Evolutionary conservation across 106 monocot species (phyloP).

Genomic region (Dendrobium catenatum): DNA sequence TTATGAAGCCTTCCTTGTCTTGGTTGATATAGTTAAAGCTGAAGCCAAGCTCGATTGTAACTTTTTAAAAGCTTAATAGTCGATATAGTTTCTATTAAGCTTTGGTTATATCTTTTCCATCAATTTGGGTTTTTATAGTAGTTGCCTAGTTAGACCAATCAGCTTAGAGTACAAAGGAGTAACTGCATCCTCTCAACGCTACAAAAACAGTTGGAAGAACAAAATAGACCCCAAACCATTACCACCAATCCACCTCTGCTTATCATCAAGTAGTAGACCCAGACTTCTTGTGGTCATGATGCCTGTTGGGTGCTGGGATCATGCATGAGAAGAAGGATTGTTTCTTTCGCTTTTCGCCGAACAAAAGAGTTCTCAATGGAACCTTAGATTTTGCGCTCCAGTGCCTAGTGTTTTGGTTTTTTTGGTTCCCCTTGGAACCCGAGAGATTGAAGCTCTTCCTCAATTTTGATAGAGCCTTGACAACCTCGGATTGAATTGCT

Average conservation of each 20-base stretch:
- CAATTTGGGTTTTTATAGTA: too few relatives aligned
- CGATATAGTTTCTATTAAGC: too few relatives aligned
- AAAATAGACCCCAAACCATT: background rate
- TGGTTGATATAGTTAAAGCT: too few relatives aligned
- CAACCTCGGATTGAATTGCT: conserved; percentile 52
- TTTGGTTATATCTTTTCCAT: too few relatives aligned
- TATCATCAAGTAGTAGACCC: background rate
- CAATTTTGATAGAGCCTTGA: conserved; percentile 37
- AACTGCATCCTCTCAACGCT: too few relatives aligned
- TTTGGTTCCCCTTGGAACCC: background rate
- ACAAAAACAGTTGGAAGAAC: background rate
- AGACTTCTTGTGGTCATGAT: background rate
- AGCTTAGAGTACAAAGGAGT: background rate
- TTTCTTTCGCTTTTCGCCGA: background rate
- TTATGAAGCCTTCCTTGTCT: too few relatives aligned
- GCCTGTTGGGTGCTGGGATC: background rate
- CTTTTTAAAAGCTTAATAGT: too few relatives aligned
- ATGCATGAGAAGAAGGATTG: conserved; percentile 3
- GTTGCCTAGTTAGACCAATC: background rate
- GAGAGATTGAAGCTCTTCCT: conserved; percentile 27
- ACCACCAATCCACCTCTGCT: background rate
- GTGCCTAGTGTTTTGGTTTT: conserved; percentile 11
- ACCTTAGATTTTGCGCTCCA: conserved; percentile 31
- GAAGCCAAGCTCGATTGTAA: too few relatives aligned
- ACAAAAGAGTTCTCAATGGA: conserved; percentile 25